Evolutionary conservation across 768 basidiomycete species (phyloP).

Genomic region (Xerocomus potaroensis): DNA sequence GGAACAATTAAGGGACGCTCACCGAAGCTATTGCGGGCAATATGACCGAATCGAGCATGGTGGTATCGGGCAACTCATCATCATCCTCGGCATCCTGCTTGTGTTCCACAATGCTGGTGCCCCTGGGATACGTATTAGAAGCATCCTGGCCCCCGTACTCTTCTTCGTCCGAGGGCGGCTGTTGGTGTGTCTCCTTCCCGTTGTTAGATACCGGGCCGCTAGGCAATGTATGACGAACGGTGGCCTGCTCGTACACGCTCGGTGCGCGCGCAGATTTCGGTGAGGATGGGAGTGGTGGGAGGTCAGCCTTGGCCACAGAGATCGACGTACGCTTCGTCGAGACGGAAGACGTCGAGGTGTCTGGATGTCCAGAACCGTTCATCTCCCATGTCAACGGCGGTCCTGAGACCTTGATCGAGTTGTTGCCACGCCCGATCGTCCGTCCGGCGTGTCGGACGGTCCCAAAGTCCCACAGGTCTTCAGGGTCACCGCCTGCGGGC

Average conservation of each 20-base stretch:
- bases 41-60: slow-evolving; percentile 95
- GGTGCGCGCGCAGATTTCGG: slow-evolving; percentile 33
- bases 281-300: slow-evolving; percentile 53
- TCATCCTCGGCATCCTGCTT: slow-evolving; percentile 49
- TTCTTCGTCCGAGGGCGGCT: slow-evolving; percentile 60
- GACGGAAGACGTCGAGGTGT: slow-evolving; percentile 36
- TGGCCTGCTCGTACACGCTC: slow-evolving; percentile 55
- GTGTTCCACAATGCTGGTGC: slow-evolving; percentile 36
- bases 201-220: slow-evolving; percentile 18
- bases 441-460: slow-evolving; percentile 77
- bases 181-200: slow-evolving; percentile 32
- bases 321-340: slow-evolving; percentile 28
- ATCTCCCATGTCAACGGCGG: slow-evolving; percentile 81
- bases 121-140: slow-evolving; percentile 44
- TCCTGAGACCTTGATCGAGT: slow-evolving; percentile 55
- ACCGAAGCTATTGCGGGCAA: slow-evolving; percentile 96
- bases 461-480: slow-evolving; percentile 97
- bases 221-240: slow-evolving; percentile 56
- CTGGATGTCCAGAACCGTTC: slow-evolving; percentile 46
- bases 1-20: slow-evolving; percentile 26
- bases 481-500: slow-evolving; percentile 53
- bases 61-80: slow-evolving; percentile 62
- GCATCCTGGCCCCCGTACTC: slow-evolving; percentile 58
- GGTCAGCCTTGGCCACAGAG: slow-evolving; percentile 55
- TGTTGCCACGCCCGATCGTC: slow-evolving; percentile 64